Base-by-base conservation (phyloP, 148 eudicot species). In the Nyssa sinensis region DNA sequence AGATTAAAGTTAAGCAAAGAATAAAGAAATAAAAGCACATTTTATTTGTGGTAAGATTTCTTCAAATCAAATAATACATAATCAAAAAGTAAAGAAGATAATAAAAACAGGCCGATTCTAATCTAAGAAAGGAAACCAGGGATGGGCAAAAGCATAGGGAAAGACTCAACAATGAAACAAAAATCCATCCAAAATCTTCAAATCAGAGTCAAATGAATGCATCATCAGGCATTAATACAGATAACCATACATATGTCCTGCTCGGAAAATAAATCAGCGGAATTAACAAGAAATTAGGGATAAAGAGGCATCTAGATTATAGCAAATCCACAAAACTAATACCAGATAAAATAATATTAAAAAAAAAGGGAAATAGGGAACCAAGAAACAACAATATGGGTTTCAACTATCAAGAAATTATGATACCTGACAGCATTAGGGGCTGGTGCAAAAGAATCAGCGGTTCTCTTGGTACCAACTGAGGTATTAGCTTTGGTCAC, bases 381-480 rank as follows among this genome's bases (percentile, higher is more conserved):
- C 21, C 23, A 28, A 7, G 33, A 1, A n/a, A n/a, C n/a, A n/a
- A n/a, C n/a, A n/a, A n/a, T n/a, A n/a, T n/a, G n/a, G n/a, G n/a
- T n/a, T n/a, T n/a, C n/a, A n/a, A n/a, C n/a, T 5, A 35, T 29
- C 29, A 60, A 27, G 4, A 21, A 60, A 13, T 74, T 12, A 64
- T 66, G 58, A 21, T 75, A 86, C 88, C 89, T 80, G 66, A 79
- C 75, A 33, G 77, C 85, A 80, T 71, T 81, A 33, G 82, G 71
- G 30, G 59, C 0, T 55, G 92, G 90, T 47, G 92, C 86, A 34
- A 76, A 71, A 66, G 87, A 82, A 47, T 85, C 88, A 75, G 92
- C 92, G 80, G 81, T 84, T 53, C 95, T 87, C 73, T 90, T 90
- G 41, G 85, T 78, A 67, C 94, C 94, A 84, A 77, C 69, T 33